phyloP scores from a whole-genome alignment of 495 filamentous ascomycete species.

The Chaetomium fimeti region DNA sequence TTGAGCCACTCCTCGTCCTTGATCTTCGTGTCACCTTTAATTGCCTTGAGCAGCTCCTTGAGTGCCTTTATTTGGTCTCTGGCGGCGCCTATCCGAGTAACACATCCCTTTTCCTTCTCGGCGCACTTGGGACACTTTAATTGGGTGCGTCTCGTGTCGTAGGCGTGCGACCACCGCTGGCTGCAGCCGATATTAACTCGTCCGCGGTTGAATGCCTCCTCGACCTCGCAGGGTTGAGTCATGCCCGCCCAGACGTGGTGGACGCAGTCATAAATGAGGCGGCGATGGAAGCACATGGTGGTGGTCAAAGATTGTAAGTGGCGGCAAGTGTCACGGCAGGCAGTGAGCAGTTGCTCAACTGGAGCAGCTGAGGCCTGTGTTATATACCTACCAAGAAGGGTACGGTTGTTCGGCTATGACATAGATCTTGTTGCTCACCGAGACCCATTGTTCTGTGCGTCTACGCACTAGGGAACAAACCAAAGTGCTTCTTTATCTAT shows the following conservation, averaged over 20 bases:
- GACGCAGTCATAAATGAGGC: constrained; percentile 32
- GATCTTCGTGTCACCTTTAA: neutral
- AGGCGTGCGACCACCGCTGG: constrained; percentile 28
- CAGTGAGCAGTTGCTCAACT: neutral
- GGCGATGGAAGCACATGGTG: constrained; percentile 35
- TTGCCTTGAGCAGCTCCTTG: constrained; percentile 13
- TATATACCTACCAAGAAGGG: neutral
- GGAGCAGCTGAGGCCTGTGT: neutral
- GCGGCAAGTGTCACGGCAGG: too few relatives aligned
- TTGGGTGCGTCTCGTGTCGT: constrained; percentile 22
- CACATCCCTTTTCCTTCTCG: neutral
- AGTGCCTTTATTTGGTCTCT: constrained; percentile 18
- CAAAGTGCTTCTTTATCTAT: neutral
- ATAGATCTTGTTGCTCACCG: neutral
- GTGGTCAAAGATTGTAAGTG: neutral
- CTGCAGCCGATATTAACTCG: constrained; percentile 25
- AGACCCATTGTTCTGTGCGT: neutral
- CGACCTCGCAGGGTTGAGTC: constrained; percentile 22
- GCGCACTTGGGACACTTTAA: constrained; percentile 25
- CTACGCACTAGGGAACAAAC: neutral
- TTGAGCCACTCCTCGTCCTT: neutral
- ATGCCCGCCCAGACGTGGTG: constrained; percentile 29
- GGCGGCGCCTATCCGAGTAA: neutral
- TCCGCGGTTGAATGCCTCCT: constrained; percentile 24
- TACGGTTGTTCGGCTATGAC: neutral